phyloP scores from a whole-genome alignment of 352 stramenopile genomes.

The Globisporangium parvum region DNA sequence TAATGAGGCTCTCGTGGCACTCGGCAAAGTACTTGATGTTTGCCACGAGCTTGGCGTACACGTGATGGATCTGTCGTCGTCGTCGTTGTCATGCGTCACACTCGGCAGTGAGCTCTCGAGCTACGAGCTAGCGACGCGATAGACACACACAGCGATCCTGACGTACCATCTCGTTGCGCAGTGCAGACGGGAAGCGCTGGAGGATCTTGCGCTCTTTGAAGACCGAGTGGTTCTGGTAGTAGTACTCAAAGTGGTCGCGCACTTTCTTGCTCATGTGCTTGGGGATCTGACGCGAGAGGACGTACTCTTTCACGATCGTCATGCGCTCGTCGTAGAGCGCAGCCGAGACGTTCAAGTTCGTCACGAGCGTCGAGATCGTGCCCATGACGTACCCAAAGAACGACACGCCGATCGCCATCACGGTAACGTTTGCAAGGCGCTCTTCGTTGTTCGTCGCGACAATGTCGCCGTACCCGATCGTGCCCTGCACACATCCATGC shows the following conservation, averaged over 20 bases:
- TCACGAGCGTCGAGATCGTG: constrained; percentile 75
- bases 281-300: constrained; percentile 70
- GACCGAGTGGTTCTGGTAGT: constrained; percentile 78
- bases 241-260: constrained; percentile 80
- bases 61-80: constrained; percentile 57
- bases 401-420: constrained; percentile 79
- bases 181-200: constrained; percentile 50
- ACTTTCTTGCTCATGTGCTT: constrained; percentile 72
- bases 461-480: constrained; percentile 80
- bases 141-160: neutral
- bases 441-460: constrained; percentile 64
- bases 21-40: constrained; percentile 66
- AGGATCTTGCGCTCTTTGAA: constrained; percentile 76
- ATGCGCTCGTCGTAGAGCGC: constrained; percentile 75
- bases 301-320: constrained; percentile 83
- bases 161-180: constrained; percentile 77
- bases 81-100: neutral
- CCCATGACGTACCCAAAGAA: constrained; percentile 87
- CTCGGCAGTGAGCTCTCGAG: neutral
- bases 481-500: constrained; percentile 23
- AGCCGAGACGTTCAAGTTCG: constrained; percentile 69
- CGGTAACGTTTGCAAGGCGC: constrained; percentile 57
- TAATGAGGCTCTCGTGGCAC: constrained; percentile 77
- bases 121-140: neutral
- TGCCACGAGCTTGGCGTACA: constrained; percentile 60